Conservation (phyloP, 2,329 filamentous ascomycete species). For the Penicillium corylophilum region DNA sequence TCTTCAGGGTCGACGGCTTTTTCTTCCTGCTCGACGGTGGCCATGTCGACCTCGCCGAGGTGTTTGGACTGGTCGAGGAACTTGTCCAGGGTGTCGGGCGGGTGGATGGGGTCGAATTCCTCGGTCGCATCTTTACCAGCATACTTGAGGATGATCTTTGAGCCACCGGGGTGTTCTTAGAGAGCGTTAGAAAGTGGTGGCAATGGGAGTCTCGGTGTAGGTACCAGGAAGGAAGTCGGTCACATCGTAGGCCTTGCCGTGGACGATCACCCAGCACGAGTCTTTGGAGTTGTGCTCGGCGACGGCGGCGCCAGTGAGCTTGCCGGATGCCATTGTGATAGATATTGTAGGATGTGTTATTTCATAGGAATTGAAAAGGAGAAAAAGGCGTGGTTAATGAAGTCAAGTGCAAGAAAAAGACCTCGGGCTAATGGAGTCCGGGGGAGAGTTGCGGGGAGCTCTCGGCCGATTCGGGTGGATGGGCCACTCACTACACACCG, state of each 20-base stretch:
- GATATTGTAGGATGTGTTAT: background rate
- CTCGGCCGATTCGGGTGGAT: slow-evolving; percentile 23
- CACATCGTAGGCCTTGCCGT: slow-evolving; percentile 86
- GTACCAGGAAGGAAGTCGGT: slow-evolving; percentile 79
- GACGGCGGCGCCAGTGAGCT: slow-evolving; percentile 57
- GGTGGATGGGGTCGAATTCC: slow-evolving; percentile 86
- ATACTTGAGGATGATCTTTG: slow-evolving; percentile 95
- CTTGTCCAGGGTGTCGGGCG: slow-evolving; percentile 79
- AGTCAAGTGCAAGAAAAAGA: slow-evolving; percentile 4
- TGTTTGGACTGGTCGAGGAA: slow-evolving; percentile 85
- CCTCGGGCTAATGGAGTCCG: slow-evolving; percentile 29
- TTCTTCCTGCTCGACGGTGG: slow-evolving; percentile 67
- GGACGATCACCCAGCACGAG: slow-evolving; percentile 89
- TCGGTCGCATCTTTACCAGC: slow-evolving; percentile 92
- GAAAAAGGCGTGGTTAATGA: background rate
- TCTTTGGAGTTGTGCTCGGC: slow-evolving; percentile 76
- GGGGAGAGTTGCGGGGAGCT: slow-evolving; percentile 25
- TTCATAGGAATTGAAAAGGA: slow-evolving; percentile 2
- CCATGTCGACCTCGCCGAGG: slow-evolving; percentile 85
- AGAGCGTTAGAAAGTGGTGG: background rate
- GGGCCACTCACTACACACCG: background rate
- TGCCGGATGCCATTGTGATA: slow-evolving; percentile 26
- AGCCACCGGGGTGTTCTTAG: slow-evolving; percentile 81
- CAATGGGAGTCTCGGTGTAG: background rate
- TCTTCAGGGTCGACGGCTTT: slow-evolving; percentile 70